A percentile compares a stretch with the other conserved stretches of the same genome.
phyloP scores from a whole-genome alignment of 1,139 yeast genomes.

The Suzukiozyma palmioleophila region DNA sequence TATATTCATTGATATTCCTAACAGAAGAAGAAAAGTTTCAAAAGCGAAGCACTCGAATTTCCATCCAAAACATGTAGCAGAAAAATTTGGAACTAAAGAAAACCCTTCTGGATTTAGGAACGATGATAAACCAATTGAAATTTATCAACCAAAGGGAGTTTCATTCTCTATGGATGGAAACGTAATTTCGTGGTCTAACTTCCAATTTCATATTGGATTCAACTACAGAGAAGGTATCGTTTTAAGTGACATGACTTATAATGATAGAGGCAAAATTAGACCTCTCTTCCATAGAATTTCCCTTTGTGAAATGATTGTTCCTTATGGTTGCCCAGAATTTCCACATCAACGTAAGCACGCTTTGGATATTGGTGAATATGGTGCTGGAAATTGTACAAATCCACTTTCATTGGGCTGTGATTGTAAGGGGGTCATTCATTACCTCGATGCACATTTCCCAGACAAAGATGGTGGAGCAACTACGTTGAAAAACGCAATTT shows the following conservation, averaged over 20 bases:
- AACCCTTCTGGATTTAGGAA: conserved; percentile 54
- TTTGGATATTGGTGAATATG: conserved; percentile 81
- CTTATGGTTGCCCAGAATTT: conserved; percentile 74
- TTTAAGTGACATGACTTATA: conserved; percentile 64
- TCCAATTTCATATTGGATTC: conserved; percentile 73
- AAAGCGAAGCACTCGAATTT: conserved; percentile 64
- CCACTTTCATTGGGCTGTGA: conserved; percentile 77
- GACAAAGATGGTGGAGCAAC: conserved; percentile 64
- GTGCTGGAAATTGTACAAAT: conserved; percentile 82
- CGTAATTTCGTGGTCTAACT: conserved; percentile 73
- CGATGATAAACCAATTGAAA: conserved; percentile 58
- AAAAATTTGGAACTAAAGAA: conserved; percentile 50
- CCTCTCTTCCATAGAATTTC: conserved; percentile 77
- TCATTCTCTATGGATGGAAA: conserved; percentile 68
- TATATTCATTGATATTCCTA: conserved; percentile 69
- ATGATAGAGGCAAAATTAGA: conserved; percentile 68
- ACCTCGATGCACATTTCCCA: conserved; percentile 70
- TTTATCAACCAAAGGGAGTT: conserved; percentile 79
- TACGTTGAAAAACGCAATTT: conserved; percentile 70
- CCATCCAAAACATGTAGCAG: conserved; percentile 60
- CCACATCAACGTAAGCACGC: conserved; percentile 86
- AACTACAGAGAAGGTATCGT: conserved; percentile 85
- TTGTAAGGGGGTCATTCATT: conserved; percentile 80
- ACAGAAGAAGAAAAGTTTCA: conserved; percentile 67
- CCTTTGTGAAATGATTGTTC: conserved; percentile 79